phyloP scores from a whole-genome alignment of 192 early-diverging fungal species.

The Gryganskiella cystojenkinii region DNA sequence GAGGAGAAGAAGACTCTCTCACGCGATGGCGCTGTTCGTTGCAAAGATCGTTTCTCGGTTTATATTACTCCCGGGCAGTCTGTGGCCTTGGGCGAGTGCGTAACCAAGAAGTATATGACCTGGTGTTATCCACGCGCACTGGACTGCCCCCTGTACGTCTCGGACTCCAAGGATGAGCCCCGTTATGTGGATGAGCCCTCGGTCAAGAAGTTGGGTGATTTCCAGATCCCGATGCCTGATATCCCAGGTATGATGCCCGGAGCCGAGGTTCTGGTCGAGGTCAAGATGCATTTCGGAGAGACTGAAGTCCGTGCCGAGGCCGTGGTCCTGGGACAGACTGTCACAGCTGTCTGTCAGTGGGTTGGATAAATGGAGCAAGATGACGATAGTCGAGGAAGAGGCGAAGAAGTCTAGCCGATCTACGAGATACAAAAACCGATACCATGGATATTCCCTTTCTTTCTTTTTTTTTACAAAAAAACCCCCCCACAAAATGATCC shows the following conservation, averaged over 20 bases:
- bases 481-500: no score
- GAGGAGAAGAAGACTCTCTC: slow-evolving; percentile 51
- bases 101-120: slow-evolving; percentile 55
- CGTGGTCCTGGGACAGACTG: slow-evolving; percentile 51
- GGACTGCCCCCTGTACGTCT: slow-evolving; percentile 47
- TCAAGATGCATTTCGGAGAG: slow-evolving; percentile 55
- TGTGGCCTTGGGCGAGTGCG: slow-evolving; percentile 47
- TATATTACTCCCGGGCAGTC: slow-evolving; percentile 49
- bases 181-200: slow-evolving; percentile 52
- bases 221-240: slow-evolving; percentile 52
- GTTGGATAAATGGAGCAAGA: slow-evolving; percentile 31
- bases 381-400: not conserved
- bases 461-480: no score
- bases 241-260: slow-evolving; percentile 48
- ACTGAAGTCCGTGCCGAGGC: slow-evolving; percentile 51
- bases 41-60: slow-evolving; percentile 52
- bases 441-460: no score
- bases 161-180: slow-evolving; percentile 42
- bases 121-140: slow-evolving; percentile 53
- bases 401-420: not conserved
- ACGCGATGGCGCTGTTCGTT: slow-evolving; percentile 47
- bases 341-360: slow-evolving; percentile 61
- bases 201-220: slow-evolving; percentile 51
- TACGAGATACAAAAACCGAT: no score
- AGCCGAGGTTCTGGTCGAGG: slow-evolving; percentile 48